These are phyloP conservation scores for Lithospermum erythrorhizon DNA, from an alignment of 257 asterid species.

Conservation along the genomic window DNA sequence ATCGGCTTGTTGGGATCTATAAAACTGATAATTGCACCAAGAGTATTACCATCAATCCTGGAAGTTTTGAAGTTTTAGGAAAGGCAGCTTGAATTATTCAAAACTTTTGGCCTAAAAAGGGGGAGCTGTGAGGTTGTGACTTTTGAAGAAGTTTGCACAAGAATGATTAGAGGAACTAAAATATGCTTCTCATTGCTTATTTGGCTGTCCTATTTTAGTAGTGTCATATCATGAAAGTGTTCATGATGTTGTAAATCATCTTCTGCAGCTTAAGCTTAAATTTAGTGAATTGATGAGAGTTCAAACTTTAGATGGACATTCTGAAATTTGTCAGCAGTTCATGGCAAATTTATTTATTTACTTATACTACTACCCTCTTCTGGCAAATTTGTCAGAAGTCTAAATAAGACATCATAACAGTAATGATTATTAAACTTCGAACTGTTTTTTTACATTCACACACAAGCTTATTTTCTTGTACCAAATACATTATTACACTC, in stretches of 20 bases:
- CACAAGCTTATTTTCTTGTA: background rate
- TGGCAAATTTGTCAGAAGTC: too few relatives aligned
- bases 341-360: too few relatives aligned
- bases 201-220: too few relatives aligned
- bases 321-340: too few relatives aligned
- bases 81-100: slow-evolving; percentile 34
- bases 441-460: background rate
- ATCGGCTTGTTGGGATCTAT: slow-evolving; percentile 85
- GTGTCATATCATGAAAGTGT: background rate
- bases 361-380: too few relatives aligned
- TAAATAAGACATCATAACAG: background rate
- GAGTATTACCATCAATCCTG: slow-evolving; percentile 86
- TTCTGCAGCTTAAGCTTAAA: background rate
- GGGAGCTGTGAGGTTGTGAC: too few relatives aligned
- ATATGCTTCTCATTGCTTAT: background rate
- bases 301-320: too few relatives aligned
- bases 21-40: slow-evolving; percentile 98
- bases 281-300: background rate
- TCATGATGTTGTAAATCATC: background rate
- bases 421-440: background rate
- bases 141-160: too few relatives aligned
- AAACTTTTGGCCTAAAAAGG: background rate
- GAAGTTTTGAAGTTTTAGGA: slow-evolving; percentile 77
- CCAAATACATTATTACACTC: background rate
- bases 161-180: background rate